Evolutionary conservation across 169 alveolate genomes (phyloP), one percentile per base, ranked within the genome.

Genomic region (Neospora caninum): DNA sequence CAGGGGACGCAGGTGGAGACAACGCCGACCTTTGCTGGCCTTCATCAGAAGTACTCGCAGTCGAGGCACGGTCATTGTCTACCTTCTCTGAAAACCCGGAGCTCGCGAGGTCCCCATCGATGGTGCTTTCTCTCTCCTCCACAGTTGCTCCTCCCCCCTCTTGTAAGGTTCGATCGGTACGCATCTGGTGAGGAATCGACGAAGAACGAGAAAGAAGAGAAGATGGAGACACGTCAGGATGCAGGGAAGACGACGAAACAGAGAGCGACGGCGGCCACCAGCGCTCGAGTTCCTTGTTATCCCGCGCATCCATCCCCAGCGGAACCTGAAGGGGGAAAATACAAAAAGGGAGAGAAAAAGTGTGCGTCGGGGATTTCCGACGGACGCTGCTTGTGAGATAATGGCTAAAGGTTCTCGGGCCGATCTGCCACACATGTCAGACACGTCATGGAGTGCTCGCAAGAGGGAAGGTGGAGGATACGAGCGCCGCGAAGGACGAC

Each of bases 321-420:
- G 89, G 89, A 27, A 82, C 89, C 84, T 73, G 73, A 16, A 64
- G n/a, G 73, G 73, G 20, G 84, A 73, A 7, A n/a, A 9, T n/a
- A n/a, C 16, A 36, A n/a, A 73, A 73, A 18, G n/a, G 34, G 38
- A 10, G 80, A 69, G 29, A 4, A 69, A 4, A 49, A 49, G n/a
- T n/a, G n/a, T n/a, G n/a, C n/a, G n/a, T n/a, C 58, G 13, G 58
- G 4, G 58, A 13, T 49, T 7, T 49, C 22, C 58, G 4, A 13
- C 13, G 58, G 58, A 13, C 58, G 22, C 13, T 4, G 58, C 58
- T 49, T 49, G 22, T 49, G 58, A 49, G 22, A 49, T 7, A 13
- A 7, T 49, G 58, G 22, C 13, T 13, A 13, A 49, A 49, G 13
- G 22, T 4, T 49, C 58, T 49, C 22, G 58, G 13, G 58, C 58